phyloP scores from a whole-genome alignment of 305 asterid genomes.

The Solanum chacoense region DNA sequence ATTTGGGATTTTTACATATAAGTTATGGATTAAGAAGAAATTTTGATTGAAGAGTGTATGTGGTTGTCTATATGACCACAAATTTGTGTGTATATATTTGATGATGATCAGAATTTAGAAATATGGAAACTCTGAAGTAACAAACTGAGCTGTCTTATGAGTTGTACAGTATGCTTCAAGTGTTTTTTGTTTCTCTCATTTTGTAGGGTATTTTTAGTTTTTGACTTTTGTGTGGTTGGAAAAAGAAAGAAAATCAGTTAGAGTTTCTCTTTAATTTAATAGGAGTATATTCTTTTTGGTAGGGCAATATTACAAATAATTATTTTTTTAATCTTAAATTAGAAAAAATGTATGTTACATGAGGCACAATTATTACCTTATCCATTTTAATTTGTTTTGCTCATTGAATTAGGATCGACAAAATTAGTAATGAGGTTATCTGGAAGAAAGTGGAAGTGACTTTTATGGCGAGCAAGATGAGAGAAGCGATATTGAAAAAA shows the following conservation, averaged over 20 bases:
- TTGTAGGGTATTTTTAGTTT: not conserved
- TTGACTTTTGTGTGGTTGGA: not conserved
- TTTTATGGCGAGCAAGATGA: no score
- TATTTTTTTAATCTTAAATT: not conserved
- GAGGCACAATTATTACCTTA: not conserved
- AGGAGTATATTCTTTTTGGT: not conserved
- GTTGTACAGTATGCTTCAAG: not conserved
- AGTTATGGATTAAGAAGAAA: not conserved
- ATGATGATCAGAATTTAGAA: not conserved
- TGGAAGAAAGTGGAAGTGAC: not conserved
- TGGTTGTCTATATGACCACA: conserved; percentile 1
- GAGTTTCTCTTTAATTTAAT: not conserved
- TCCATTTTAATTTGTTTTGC: not conserved
- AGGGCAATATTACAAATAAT: not conserved
- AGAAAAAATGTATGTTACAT: not conserved
- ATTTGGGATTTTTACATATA: not conserved
- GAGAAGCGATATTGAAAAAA: not conserved
- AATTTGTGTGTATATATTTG: not conserved
- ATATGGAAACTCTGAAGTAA: not conserved
- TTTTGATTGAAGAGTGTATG: not conserved
- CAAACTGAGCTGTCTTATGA: not conserved
- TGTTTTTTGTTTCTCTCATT: not conserved
- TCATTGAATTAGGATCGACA: no score
- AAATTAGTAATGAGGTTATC: not conserved
- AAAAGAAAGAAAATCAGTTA: not conserved